Percentiles rank a stretch among this genome's conserved stretches.
phyloP scores from a whole-genome alignment of 805 yeast species.

The Pichia sporocuriosa region DNA sequence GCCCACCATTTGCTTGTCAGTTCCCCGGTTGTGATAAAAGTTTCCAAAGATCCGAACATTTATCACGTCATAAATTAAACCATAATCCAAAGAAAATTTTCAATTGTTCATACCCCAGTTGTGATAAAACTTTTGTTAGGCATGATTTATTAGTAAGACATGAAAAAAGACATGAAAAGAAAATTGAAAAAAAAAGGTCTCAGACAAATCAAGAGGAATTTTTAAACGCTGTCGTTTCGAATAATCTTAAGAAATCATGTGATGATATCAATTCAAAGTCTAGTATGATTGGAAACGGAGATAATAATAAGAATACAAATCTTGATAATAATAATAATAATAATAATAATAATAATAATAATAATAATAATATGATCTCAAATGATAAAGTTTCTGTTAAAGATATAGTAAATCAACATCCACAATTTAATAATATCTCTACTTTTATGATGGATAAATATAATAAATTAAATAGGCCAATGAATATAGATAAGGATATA shows the following conservation, averaged over 20 bases:
- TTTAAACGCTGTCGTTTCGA: conserved; percentile 11
- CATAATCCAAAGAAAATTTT: conserved; percentile 52
- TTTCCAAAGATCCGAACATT: conserved; percentile 57
- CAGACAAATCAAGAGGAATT: conserved; percentile 4
- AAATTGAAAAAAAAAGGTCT: conserved; percentile 10
- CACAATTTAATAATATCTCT: conserved; percentile 2
- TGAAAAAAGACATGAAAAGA: conserved; percentile 34
- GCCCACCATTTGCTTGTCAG: conserved; percentile 35
- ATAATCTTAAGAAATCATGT: background rate
- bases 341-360: conserved; percentile 1
- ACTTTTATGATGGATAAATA: background rate
- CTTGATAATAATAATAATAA: background rate
- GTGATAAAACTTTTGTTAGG: conserved; percentile 58
- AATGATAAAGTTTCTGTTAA: conserved; percentile 13
- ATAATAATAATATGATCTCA: background rate
- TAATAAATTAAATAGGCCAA: background rate
- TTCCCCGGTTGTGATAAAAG: conserved; percentile 46
- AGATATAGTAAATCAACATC: conserved; percentile 21
- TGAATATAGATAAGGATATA: background rate
- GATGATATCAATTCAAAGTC: background rate
- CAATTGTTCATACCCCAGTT: conserved; percentile 39
- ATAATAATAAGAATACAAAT: too few species aligned
- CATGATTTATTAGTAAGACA: conserved; percentile 48
- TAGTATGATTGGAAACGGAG: too few species aligned
- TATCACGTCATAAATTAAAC: conserved; percentile 57